A percentile compares a stretch with the other conserved stretches of the same genome.
Conservation (phyloP, 2,329 filamentous ascomycete species). For the Fusarium sp. region DNA sequence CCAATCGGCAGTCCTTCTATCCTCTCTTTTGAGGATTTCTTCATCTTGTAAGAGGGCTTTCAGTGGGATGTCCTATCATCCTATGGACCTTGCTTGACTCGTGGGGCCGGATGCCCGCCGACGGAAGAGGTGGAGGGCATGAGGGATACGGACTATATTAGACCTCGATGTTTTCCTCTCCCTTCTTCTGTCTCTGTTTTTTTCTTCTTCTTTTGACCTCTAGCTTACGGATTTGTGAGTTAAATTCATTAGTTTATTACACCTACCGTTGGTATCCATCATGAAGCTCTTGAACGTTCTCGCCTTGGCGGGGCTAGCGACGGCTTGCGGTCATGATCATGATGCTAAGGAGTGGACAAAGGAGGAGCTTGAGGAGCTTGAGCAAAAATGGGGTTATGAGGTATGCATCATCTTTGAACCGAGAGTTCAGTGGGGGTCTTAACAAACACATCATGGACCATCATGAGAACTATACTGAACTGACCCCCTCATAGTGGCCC, state of each 20-base stretch:
- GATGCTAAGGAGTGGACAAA: slow-evolving; percentile 62
- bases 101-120: slow-evolving; percentile 33
- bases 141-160: slow-evolving; percentile 34
- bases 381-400: slow-evolving; percentile 70
- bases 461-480: slow-evolving; percentile 12
- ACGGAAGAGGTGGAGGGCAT: slow-evolving; percentile 21
- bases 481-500: slow-evolving; percentile 49
- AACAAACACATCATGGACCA: not conserved
- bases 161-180: slow-evolving; percentile 9
- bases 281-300: slow-evolving; percentile 52
- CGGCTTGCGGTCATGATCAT: slow-evolving; percentile 50
- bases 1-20: slow-evolving; percentile 18
- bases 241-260: not conserved
- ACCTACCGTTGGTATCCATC: not conserved
- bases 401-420: slow-evolving; percentile 52
- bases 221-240: not conserved
- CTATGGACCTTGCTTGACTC: slow-evolving; percentile 37
- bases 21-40: slow-evolving; percentile 10
- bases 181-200: not conserved
- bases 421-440: not conserved
- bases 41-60: slow-evolving; percentile 3
- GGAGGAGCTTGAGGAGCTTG: slow-evolving; percentile 65
- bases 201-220: not conserved
- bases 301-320: slow-evolving; percentile 46
- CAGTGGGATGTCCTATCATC: slow-evolving; percentile 2